Base-by-base conservation (phyloP, 2,329 filamentous ascomycete genomes). In the Sphaerulina vaccinii region DNA sequence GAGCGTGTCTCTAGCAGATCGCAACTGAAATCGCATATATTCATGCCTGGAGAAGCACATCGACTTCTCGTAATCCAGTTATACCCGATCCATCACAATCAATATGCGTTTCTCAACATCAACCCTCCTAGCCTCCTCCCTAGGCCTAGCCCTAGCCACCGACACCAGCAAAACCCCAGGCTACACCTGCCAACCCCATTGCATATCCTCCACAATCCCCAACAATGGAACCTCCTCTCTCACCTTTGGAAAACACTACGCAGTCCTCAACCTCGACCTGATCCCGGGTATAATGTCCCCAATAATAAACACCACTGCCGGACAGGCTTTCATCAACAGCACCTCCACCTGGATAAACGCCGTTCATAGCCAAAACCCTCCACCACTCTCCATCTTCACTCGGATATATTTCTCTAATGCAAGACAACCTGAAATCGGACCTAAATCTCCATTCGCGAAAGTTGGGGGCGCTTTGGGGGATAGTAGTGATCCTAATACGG, bases 241-340 rank as follows among this genome's bases (percentile, higher is more conserved):
- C 27, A 54, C 58, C 27, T 72, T 73, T 56, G 70, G 69, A 48
- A 47, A 58, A 8, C 58, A 68, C 57, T 73, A 71, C 55, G 71
- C 70, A 1, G 62, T 74, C 49, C 70, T 75, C 36, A 73, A 76
- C 55, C 63, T 75, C n/a, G 73, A 75, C 57, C 58, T 71, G 10
- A 73, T 73, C 64, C 63, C 66, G 19, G 61, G 62, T 38, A 65
- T 75, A 4, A 67, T 75, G 24, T 55, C 66, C 44, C 52, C 58
- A 10, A 54, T 74, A 40, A 61, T 67, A 35, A 53, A 65, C 23
- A 70, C 70, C 0, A 18, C 65, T 1, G 62, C 69, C 22, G 72
- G 72, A 23, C 21, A 63, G 24, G 29, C 56, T 2, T 69, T 71
- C 51, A 70, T 74, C 51, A 45, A 54, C 11, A 72, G 63, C 50